Evolutionary conservation across 2,329 filamentous ascomycete species (phyloP).

Genomic region (Nothopassalora personata): DNA sequence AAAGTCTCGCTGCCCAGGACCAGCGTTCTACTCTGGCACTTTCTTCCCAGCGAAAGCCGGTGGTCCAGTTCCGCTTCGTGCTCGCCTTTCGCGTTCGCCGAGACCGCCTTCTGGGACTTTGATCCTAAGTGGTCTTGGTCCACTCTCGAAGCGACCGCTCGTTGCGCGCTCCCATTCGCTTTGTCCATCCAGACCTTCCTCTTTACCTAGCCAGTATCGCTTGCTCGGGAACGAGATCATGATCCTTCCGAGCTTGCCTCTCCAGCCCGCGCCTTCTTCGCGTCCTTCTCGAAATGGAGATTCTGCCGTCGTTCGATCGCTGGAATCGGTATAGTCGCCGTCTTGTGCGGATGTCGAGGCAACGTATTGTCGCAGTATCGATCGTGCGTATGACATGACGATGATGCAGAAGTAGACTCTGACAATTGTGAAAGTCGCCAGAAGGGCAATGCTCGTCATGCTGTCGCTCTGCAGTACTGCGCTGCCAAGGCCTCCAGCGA

Average conservation of each 20-base stretch:
- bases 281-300: conserved; percentile 66
- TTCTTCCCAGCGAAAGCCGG: conserved; percentile 25
- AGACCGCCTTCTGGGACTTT: conserved; percentile 42
- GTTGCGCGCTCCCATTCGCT: conserved; percentile 64
- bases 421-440: conserved; percentile 66
- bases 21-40: conserved; percentile 9
- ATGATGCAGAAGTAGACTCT: conserved; percentile 79
- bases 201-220: conserved; percentile 73
- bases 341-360: conserved; percentile 33
- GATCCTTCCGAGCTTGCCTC: conserved; percentile 68
- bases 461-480: conserved; percentile 61
- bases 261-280: conserved; percentile 73
- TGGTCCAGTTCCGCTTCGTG: conserved; percentile 58
- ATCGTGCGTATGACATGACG: conserved; percentile 75
- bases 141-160: conserved; percentile 54
- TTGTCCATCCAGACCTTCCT: conserved; percentile 52
- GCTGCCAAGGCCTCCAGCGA: conserved; percentile 50
- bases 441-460: conserved; percentile 71
- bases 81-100: conserved; percentile 55
- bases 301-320: conserved; percentile 46
- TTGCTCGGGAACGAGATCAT: conserved; percentile 67
- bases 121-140: conserved; percentile 32
- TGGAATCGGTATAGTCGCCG: conserved; percentile 35
- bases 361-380: conserved; percentile 66
- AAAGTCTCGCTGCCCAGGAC: background rate